Percentiles rank a stretch among this genome's conserved stretches.
Conservation (phyloP, 1,284 basidiomycete genomes). For the Clitocybe nebularis region DNA sequence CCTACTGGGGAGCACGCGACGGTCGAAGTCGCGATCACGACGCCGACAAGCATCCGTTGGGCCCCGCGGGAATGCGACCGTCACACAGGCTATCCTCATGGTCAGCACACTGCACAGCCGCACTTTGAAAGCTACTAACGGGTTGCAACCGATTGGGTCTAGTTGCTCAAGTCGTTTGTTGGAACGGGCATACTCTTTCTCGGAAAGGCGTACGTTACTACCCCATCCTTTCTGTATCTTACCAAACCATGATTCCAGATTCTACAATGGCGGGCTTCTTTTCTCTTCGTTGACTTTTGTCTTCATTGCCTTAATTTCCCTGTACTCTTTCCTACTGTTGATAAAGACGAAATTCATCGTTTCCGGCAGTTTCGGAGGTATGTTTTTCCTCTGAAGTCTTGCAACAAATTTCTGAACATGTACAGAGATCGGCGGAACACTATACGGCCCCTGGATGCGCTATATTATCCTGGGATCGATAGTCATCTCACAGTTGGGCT, state of each 20-base stretch:
- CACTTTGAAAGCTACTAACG: no score
- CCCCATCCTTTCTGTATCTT: neutral
- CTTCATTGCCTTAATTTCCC: constrained; percentile 82
- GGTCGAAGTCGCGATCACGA: constrained; percentile 47
- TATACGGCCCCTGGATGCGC: constrained; percentile 95
- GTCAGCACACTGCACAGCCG: constrained; percentile 48
- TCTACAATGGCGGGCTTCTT: constrained; percentile 92
- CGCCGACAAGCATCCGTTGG: constrained; percentile 52
- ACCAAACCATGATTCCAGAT: constrained; percentile 43
- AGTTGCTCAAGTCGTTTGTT: constrained; percentile 94
- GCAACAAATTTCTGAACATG: constrained; percentile 5
- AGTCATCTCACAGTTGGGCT: constrained; percentile 86
- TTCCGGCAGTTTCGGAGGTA: constrained; percentile 91
- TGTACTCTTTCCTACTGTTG: constrained; percentile 93
- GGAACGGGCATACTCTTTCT: constrained; percentile 96
- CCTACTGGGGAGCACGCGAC: constrained; percentile 28
- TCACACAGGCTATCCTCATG: constrained; percentile 89
- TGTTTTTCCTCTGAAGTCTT: constrained; percentile 15
- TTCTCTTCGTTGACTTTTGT: constrained; percentile 84
- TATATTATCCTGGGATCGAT: constrained; percentile 87
- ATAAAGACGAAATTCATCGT: constrained; percentile 88
- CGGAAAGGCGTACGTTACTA: constrained; percentile 75
- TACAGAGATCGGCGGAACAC: constrained; percentile 86
- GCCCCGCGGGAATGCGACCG: constrained; percentile 77
- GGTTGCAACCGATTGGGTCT: no score